Conservation (phyloP, 2,329 filamentous ascomycete species). For the Talaromyces piceae region DNA sequence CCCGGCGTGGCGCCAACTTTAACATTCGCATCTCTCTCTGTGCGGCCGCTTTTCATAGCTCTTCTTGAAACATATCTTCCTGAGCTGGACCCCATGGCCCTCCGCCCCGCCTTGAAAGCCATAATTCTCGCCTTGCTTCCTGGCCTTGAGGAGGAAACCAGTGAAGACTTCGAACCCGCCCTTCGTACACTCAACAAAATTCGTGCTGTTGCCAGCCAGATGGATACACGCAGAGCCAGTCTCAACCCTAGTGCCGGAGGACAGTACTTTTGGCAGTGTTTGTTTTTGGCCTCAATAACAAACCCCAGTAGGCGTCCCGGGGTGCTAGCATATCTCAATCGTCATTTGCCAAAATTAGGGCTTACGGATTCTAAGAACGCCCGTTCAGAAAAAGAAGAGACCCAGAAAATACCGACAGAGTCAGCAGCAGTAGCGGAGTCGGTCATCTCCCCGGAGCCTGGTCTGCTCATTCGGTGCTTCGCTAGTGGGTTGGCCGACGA, state of each 20-base stretch:
- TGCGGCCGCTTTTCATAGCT: constrained; percentile 76
- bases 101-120: constrained; percentile 84
- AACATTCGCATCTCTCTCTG: constrained; percentile 88
- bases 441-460: constrained; percentile 70
- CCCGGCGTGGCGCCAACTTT: constrained; percentile 83
- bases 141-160: constrained; percentile 89
- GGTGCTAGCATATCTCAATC: constrained; percentile 75
- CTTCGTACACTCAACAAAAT: constrained; percentile 70
- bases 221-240: constrained; percentile 44
- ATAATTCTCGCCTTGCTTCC: constrained; percentile 83
- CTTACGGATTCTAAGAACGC: constrained; percentile 25
- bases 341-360: constrained; percentile 68
- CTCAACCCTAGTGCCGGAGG: constrained; percentile 54
- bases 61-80: constrained; percentile 77
- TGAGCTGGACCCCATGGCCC: constrained; percentile 58
- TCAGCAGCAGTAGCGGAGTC: constrained; percentile 35
- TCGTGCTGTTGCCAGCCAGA: constrained; percentile 52
- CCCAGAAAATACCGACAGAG: constrained; percentile 18
- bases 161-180: constrained; percentile 91
- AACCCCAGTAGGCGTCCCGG: constrained; percentile 77
- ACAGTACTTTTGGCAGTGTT: constrained; percentile 96
- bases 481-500: constrained; percentile 80
- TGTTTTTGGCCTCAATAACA: constrained; percentile 89
- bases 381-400: constrained; percentile 22
- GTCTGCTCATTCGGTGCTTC: constrained; percentile 82